Base-by-base conservation (phyloP, 2,329 filamentous ascomycete species). In the Colletotrichum sp. region DNA sequence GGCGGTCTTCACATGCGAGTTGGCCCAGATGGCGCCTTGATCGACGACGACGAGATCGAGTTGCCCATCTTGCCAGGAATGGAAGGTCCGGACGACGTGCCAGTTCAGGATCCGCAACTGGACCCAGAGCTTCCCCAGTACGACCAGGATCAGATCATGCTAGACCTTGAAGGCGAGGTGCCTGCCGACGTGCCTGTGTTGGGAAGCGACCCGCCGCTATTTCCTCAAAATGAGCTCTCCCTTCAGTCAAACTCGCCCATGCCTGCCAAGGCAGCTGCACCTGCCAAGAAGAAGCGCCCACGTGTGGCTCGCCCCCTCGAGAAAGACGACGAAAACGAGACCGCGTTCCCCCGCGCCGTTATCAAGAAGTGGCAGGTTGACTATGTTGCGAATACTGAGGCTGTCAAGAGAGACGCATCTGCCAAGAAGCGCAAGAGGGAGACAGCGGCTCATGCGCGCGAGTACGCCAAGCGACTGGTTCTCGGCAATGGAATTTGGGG, bases 1-100 rank as follows among this genome's bases (percentile, higher is more conserved):
- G 82, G 82, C 0, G 86, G 87, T 30, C 84, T 88, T 78, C 87
- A 86, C 4, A 83, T 91, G 30, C 85, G 87, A n/a, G 87, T 91
- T 69, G 89, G 90, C 76, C 86, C 83, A 28, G 81, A 90, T 12
- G 90, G 90, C 49, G 90, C 90, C 74, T 80, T 91, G 44, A 78
- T 89, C 55, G 86, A 88, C 18, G 80, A 85, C 62, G 80, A 85
- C 21, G 87, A 89, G 60, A 83, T 83, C 24, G 86, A 88, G 44
- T 81, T 91, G 36, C 89, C 89, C 39, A 81, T 81, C 21, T 81
- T 89, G 30, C 84, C 82, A 39, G 78, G 70, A 28, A 52, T 65
- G 68, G 55, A 63, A 7, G n/a, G 55, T n/a, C 21, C 80, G 68
- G 73, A 77, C 65, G n/a, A 44, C 68, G 21, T 63, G 62, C 21